Base-by-base conservation (phyloP, 306 rosid genomes). In the Quercus parvula region DNA sequence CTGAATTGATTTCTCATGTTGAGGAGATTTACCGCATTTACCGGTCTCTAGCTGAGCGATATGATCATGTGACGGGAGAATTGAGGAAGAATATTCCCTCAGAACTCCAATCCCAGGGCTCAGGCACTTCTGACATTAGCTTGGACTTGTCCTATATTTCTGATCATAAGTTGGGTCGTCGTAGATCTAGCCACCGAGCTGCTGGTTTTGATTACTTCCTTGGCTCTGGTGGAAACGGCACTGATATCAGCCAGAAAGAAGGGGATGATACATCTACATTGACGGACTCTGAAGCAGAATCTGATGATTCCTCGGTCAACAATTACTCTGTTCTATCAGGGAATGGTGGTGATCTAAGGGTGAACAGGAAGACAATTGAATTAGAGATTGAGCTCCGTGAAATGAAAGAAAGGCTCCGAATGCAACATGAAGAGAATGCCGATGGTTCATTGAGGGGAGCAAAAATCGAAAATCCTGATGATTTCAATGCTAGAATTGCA, bases 151-250 rank as follows among this genome's bases (percentile, higher is more conserved):
- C 90, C 75, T 79, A 85, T 52, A 44, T 83, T 82, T 90, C 96
- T 52, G 87, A 89, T 52, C 85, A 28, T 56, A 85, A 57, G 78
- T 2, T 77, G 56, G 75, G 84, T 9, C 98, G 83, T 35, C 89
- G 82, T 28, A 87, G 77, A 86, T 87, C 93, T 30, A 67, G 88
- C 35, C 87, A 78, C 78, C 92, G 99, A 70, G 97, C 99, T 75
- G 94, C 98, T 20, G 99, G 99, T 68, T 95, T 95, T 83, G 99
- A 93, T 69, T 85, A 78, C 92, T 95, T 95, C 81, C 99, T 93
- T 79, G 99, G 99, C 54, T 31, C 93, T 11, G 85, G 93, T 76
- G 94, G 88, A 54, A 89, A 82, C 84, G 85, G 75, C 77, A 86
- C 87, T 15, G 97, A 93, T 82, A 66, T 55, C 82, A 70, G 63